Base-by-base conservation (phyloP, 2,329 filamentous ascomycete species). In the Arachnopeziza araneosa region DNA sequence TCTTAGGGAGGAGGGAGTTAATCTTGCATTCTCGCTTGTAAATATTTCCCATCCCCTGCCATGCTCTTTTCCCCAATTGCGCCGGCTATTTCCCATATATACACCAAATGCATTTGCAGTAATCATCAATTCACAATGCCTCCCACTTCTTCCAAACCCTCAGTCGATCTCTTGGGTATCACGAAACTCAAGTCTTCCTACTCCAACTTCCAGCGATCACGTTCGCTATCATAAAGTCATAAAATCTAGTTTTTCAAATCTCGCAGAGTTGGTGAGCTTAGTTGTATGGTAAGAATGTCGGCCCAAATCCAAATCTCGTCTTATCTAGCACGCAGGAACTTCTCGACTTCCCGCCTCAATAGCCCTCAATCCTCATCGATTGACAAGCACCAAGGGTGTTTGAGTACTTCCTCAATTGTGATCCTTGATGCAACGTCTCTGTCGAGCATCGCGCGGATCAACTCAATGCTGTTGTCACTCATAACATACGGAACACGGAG, bases 361-460 rank as follows among this genome's bases (percentile, higher is more conserved):
- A 67, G 52, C 63, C 59, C 54, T 66, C 64, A 67, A 59, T 66
- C 66, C 61, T 67, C 68, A 57, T 66, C 61, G 57, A 63, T 61
- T 30, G 57, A 59, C 30, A 63, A 54, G 57, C 67, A 66, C 95
- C 95, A 99, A n/a, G 89, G 85, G 75, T 98, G 93, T 58, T 90
- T 85, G 60, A 96, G 77, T 21, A 99, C 93, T 72, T 93, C 87
- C 61, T 88, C 86, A 68, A 98, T 98, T n/a, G 87, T 88, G 68
- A 91, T 87, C 59, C 95, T 81, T 70, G 88, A 82, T 66, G 88
- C 84, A 10, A 98, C 90, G 72, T 98, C 89, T 49, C 95, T 87
- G 73, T 98, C 86, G 26, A 99, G 85, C 95, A 99, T 98, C 71
- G 87, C 82, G 50, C 91, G 85, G 64, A 99, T 89, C 56, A 99